phyloP scores from a whole-genome alignment of 305 asterid species.

The Solanum hybrid region DNA sequence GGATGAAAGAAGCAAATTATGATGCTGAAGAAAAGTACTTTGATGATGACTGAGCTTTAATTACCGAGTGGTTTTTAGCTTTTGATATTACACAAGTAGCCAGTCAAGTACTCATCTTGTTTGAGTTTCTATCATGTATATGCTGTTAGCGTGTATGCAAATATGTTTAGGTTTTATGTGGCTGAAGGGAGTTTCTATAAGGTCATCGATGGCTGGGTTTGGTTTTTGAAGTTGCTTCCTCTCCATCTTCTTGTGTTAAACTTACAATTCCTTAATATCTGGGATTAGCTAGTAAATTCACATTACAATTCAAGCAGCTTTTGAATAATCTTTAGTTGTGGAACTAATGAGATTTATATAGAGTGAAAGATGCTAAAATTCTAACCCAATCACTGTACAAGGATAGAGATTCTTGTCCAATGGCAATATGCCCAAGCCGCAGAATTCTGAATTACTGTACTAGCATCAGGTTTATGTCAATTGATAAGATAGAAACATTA shows the following conservation, averaged over 20 bases:
- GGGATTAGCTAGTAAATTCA: not conserved
- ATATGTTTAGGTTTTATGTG: not conserved
- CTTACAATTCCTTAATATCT: not conserved
- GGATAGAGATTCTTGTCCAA: not conserved
- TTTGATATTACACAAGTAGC: not conserved
- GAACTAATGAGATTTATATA: not conserved
- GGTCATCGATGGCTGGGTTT: not conserved
- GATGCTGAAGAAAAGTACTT: constrained; percentile 97
- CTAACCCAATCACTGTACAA: not conserved
- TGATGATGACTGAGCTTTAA: constrained; percentile 27
- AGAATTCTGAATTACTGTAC: not conserved
- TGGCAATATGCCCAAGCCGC: not conserved
- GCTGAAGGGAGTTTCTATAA: not conserved
- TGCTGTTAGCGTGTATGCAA: not conserved
- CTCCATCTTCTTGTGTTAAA: not conserved
- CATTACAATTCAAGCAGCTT: not conserved
- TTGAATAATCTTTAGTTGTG: not conserved
- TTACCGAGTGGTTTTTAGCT: not conserved
- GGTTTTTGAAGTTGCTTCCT: not conserved
- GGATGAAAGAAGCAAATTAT: constrained; percentile 73
- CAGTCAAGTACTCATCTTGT: not conserved
- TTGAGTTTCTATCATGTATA: not conserved
- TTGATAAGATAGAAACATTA: not conserved
- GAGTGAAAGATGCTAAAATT: not conserved
- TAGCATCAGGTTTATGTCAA: not conserved